A percentile compares a stretch with the other conserved stretches of the same genome.
Evolutionary conservation across 345 rosid genomes (phyloP).

Genomic region (Erucastrum elatum): DNA sequence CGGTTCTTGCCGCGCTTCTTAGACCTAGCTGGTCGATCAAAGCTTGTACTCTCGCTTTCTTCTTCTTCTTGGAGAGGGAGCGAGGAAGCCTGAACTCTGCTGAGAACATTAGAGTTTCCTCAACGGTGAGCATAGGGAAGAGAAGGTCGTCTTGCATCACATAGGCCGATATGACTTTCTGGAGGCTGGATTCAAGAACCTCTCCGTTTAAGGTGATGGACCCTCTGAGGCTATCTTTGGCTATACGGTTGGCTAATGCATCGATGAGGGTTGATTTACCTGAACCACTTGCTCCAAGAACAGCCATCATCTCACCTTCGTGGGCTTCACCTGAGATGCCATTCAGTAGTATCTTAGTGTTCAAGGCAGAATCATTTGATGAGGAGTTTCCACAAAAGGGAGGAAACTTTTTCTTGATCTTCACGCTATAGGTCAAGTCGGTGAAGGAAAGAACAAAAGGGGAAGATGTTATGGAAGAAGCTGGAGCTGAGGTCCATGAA

Average conservation of each 20-base stretch:
- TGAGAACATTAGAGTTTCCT: constrained; percentile 90
- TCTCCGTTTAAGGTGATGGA: constrained; percentile 77
- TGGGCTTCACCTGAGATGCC: constrained; percentile 61
- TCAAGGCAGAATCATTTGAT: not conserved
- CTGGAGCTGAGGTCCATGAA: constrained; percentile 41
- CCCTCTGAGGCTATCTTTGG: constrained; percentile 74
- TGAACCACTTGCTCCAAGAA: constrained; percentile 92
- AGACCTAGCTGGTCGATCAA: constrained; percentile 80
- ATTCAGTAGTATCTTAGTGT: constrained; percentile 53
- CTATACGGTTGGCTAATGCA: constrained; percentile 79
- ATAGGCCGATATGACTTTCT: constrained; percentile 89
- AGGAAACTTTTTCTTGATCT: constrained; percentile 41
- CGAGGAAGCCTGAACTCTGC: constrained; percentile 96
- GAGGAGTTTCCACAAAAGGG: constrained; percentile 38
- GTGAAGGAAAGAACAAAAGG: constrained; percentile 79
- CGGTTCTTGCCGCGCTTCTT: constrained; percentile 73
- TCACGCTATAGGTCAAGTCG: constrained; percentile 71
- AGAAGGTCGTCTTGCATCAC: constrained; percentile 96
- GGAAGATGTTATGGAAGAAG: constrained; percentile 42
- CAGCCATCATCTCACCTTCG: constrained; percentile 90
- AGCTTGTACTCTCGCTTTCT: constrained; percentile 78
- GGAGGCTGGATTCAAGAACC: constrained; percentile 61
- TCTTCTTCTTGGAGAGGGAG: constrained; percentile 66
- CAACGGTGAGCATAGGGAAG: constrained; percentile 91
- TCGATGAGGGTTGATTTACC: constrained; percentile 92